A percentile compares a stretch with the other conserved stretches of the same genome.
Evolutionary conservation across 148 eudicot species (phyloP).

Genomic region (Hydrangea macrophylla): DNA sequence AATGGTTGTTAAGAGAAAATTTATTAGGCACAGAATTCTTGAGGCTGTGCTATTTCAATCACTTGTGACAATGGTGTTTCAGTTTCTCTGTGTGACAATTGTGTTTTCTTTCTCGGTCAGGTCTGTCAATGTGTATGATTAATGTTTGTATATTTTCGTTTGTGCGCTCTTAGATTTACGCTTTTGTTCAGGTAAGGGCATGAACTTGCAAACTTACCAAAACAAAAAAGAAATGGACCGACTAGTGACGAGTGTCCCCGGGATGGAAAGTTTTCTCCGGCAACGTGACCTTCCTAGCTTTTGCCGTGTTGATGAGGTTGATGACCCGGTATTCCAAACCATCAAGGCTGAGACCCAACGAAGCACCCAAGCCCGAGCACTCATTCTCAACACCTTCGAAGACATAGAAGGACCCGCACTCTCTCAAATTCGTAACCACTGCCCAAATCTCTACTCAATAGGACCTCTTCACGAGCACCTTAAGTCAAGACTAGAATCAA

Average conservation of each 20-base stretch:
- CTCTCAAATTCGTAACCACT: slow-evolving; percentile 10
- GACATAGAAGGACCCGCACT: slow-evolving; percentile 24
- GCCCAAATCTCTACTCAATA: slow-evolving; percentile 30
- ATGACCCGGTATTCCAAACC: slow-evolving; percentile 4
- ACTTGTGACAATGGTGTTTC: too few species aligned
- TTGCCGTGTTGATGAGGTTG: slow-evolving; percentile 10
- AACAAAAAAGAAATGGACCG: slow-evolving; percentile 11
- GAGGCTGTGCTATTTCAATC: too few species aligned
- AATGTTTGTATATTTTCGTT: too few species aligned
- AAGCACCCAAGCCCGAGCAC: slow-evolving; percentile 11
- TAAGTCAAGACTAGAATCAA: neutral
- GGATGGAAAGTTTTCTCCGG: slow-evolving; percentile 24
- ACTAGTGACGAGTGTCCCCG: slow-evolving; percentile 19
- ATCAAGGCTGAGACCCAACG: neutral
- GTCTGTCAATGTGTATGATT: too few species aligned
- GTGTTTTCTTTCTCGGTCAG: too few species aligned
- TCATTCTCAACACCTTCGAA: slow-evolving; percentile 31
- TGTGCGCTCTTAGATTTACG: too few species aligned
- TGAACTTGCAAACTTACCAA: too few species aligned
- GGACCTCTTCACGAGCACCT: slow-evolving; percentile 46
- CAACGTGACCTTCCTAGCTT: slow-evolving; percentile 26
- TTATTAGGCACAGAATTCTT: too few species aligned
- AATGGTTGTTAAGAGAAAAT: too few species aligned
- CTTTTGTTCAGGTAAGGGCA: neutral
- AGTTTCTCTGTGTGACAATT: too few species aligned